Percentiles rank a stretch among this genome's conserved stretches.
These are phyloP conservation scores for Ceratocystis eucalypticola DNA, from an alignment of 2,329 filamentous ascomycete genomes.

Conservation along the genomic window DNA sequence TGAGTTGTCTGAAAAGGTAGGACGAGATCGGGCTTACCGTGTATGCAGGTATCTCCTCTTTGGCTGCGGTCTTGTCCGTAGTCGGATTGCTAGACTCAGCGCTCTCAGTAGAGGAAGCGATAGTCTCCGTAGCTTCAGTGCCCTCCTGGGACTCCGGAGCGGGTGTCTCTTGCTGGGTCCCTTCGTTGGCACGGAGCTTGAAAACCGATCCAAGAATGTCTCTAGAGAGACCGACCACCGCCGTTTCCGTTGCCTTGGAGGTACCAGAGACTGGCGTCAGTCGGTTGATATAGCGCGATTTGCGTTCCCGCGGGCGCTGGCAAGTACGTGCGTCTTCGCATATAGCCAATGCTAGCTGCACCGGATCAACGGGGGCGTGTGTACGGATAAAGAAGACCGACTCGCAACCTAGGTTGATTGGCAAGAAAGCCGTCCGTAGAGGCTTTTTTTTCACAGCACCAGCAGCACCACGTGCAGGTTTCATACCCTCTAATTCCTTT, in stretches of 20 bases:
- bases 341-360: slow-evolving; percentile 40
- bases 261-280: slow-evolving; percentile 39
- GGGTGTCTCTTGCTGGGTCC: not conserved
- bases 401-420: slow-evolving; percentile 43
- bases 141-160: not conserved
- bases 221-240: slow-evolving; percentile 50
- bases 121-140: not conserved
- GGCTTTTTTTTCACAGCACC: slow-evolving; percentile 23
- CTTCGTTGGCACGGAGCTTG: slow-evolving; percentile 27
- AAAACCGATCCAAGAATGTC: slow-evolving; percentile 53
- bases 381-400: slow-evolving; percentile 52
- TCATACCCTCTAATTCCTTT: slow-evolving; percentile 55
- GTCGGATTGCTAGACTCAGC: not conserved
- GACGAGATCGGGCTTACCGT: slow-evolving; percentile 31
- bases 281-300: slow-evolving; percentile 45
- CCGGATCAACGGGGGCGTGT: slow-evolving; percentile 40
- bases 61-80: not conserved
- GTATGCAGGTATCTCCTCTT: slow-evolving; percentile 22
- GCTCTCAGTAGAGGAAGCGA: not conserved
- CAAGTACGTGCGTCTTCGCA: slow-evolving; percentile 40
- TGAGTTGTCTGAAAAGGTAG: not conserved
- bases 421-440: slow-evolving; percentile 35
- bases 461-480: slow-evolving; percentile 24
- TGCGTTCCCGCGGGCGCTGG: slow-evolving; percentile 31
- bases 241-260: slow-evolving; percentile 54